phyloP scores from a whole-genome alignment of 371 early-diverging fungal genomes.

The Rhizopus arrhizus region DNA sequence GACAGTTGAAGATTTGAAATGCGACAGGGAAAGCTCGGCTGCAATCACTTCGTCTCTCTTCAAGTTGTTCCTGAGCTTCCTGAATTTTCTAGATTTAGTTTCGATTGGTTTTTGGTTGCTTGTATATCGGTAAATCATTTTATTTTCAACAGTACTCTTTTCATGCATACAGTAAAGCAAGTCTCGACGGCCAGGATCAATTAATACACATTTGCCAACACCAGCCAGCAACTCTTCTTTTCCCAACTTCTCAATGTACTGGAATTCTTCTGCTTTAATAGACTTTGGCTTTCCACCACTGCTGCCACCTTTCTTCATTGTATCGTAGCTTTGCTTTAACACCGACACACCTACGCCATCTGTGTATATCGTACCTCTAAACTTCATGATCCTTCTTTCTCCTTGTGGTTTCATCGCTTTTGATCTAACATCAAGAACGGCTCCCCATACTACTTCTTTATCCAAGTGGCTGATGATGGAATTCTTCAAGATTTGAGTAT shows the following conservation, averaged over 20 bases:
- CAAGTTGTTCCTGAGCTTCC: neutral
- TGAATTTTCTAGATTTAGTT: slow-evolving; percentile 6
- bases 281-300: neutral
- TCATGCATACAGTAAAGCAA: slow-evolving; percentile 10
- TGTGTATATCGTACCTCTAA: neutral
- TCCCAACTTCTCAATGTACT: neutral
- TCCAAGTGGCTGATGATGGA: neutral
- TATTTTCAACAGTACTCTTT: slow-evolving; percentile 1
- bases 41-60: neutral
- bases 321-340: neutral
- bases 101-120: neutral
- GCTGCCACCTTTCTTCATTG: neutral
- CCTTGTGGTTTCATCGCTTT: slow-evolving; percentile 1
- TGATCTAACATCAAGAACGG: neutral
- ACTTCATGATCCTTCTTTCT: neutral
- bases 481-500: neutral
- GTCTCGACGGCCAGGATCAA: slow-evolving; percentile 7
- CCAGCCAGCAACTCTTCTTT: neutral
- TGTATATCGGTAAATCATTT: neutral
- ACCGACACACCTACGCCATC: slow-evolving; percentile 3
- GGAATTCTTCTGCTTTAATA: neutral
- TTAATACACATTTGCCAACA: neutral
- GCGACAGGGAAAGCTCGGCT: neutral
- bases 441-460: neutral
- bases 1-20: neutral